Conservation (phyloP, 225 moss, liverwort and hornwort genomes). For the Asterella californica region DNA sequence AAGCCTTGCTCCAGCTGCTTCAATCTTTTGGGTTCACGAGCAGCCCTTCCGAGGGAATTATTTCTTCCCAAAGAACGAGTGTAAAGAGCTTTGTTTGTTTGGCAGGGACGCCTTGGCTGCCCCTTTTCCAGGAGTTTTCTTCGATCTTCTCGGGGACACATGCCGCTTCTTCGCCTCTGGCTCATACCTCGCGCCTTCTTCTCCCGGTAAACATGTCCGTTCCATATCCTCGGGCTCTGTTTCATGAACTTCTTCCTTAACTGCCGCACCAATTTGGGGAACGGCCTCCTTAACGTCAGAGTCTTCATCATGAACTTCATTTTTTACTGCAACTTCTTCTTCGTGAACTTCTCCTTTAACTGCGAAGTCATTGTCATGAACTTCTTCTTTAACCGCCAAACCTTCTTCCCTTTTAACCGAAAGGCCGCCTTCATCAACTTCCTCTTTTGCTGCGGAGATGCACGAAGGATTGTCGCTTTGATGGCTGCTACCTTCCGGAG, state of each 20-base stretch:
- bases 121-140: slow-evolving; percentile 25
- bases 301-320: slow-evolving; percentile 6
- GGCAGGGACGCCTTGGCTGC: slow-evolving; percentile 28
- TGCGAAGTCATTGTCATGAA: too few relatives aligned
- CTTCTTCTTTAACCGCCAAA: not conserved
- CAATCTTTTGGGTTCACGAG: not conserved
- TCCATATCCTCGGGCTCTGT: not conserved
- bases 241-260: not conserved
- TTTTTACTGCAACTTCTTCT: not conserved
- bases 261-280: not conserved
- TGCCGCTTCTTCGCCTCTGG: slow-evolving; percentile 45
- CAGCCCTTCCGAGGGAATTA: slow-evolving; percentile 4
- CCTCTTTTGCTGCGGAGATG: slow-evolving; percentile 9
- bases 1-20: too few relatives aligned
- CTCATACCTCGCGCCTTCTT: slow-evolving; percentile 2
- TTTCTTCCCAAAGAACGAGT: slow-evolving; percentile 63
- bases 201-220: slow-evolving; percentile 9
- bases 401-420: not conserved
- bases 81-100: slow-evolving; percentile 75
- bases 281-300: not conserved
- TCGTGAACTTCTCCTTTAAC: too few relatives aligned
- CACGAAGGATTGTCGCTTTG: not conserved
- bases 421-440: not conserved
- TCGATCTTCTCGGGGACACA: slow-evolving; percentile 25
- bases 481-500: not conserved